Evolutionary conservation across 2,329 filamentous ascomycete species (phyloP), one percentile per base, ranked within the genome.

Genomic region (Apiospora arundinis): DNA sequence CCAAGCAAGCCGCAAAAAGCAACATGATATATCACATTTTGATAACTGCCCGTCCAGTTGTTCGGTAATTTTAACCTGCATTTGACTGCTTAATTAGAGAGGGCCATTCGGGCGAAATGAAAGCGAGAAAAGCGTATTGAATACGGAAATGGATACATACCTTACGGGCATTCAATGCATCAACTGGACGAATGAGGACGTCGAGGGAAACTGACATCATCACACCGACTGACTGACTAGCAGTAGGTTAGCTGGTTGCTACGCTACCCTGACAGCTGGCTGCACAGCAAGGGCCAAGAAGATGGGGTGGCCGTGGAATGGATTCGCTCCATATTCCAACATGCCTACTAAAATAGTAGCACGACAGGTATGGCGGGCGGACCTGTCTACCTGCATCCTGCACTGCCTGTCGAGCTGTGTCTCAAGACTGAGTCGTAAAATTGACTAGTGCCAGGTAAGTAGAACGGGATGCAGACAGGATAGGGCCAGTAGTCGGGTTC

Each of bases 341-440:
- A 40, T 40, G 32, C 56, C 56, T 63, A 63, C 56, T 63, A 40
- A 60, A 60, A 63, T 40, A 63, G 28, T 37, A 60, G 52, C 52
- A 60, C 52, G 28, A 60, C 52, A 21, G 32, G 28, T 37, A 8
- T 37, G 28, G 52, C 52, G 52, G 52, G 21, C 49, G n/a, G n/a
- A n/a, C 6, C 14, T 28, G 56, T 40, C 32, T 63, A 37, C 52
- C 42, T 45, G 16, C 42, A 45, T 45, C 42, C 42, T 45, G 16
- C 42, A 32, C 52, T 60, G 16, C 28, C 52, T 60, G 32, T 32
- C 32, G 32, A 32, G 32, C 32, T 32, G 25, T 37, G 56, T 63
- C 56, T 63, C 56, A 63, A 63, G 56, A 63, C 56, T 63, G 56
- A 63, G 32, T 63, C 56, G 56, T 63, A 21, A 9, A 18, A 37